Base-by-base conservation (phyloP, 768 basidiomycete genomes). In the Phlegmacium glaucopus region DNA sequence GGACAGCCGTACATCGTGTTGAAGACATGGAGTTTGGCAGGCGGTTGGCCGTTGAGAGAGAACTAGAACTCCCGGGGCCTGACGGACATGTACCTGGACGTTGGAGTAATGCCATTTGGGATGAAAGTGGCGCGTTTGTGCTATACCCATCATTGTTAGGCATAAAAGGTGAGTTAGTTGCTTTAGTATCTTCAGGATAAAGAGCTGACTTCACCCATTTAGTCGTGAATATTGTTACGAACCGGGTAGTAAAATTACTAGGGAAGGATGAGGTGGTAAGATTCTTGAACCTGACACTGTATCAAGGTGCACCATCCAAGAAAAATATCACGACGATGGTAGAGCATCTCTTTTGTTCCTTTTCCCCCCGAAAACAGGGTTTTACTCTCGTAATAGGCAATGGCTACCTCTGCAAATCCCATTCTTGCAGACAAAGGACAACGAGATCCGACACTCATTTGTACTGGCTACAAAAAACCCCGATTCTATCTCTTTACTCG, bases 1-100 rank as follows among this genome's bases (percentile, higher is more conserved):
- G 94, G 1, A 96, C 96, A 4, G 87, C 90, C 0, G 79, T 91
- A 15, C 90, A 87, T 67, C 87, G 82, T 57, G 83, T 98, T 13
- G 96, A 99, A 45, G 94, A 97, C 67, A 99, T 99, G 96, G 96
- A 99, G 65, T 97, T 99, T 60, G 94, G 95, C n/a, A 76, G 95
- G 47, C 78, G 95, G n/a, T 72, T 98, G 52, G 95, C 95, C 4
- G 74, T 85, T 26, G 96, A 99, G 65, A 76, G 90, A 51, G 96
- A 98, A 60, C 67, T 99, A 36, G 94, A 97, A 68, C 69, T 87
- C 46, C 83, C 86, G 30, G 86, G 83, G 10, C 81, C 83, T 4
- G 88, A 90, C 60, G 85, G 85, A 25, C 74, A 71, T 44, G 72
- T 79, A 48, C 86, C 83, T 44, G 89, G 84, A 17, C 79, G 83